A percentile compares a stretch with the other conserved stretches of the same genome.
phyloP scores from a whole-genome alignment of 2,329 filamentous ascomycete species.

The Hypoxylon rubiginosum region DNA sequence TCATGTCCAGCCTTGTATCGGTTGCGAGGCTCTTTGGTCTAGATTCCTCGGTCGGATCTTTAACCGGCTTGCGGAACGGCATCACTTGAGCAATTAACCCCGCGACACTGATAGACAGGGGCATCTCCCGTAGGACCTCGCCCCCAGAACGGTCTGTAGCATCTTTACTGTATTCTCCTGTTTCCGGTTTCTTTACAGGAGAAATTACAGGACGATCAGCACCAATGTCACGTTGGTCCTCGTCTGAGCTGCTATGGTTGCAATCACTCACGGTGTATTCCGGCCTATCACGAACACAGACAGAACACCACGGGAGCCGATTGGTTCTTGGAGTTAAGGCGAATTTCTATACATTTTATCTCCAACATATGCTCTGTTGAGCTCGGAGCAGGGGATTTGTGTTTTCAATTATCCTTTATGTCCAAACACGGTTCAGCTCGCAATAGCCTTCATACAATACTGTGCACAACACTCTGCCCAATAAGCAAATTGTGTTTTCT shows the following conservation, averaged over 20 bases:
- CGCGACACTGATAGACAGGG: constrained; percentile 12
- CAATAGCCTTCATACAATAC: neutral
- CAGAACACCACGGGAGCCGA: constrained; percentile 22
- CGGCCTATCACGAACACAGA: constrained; percentile 24
- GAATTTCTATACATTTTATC: constrained; percentile 9
- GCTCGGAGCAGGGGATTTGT: no score
- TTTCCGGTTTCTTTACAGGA: constrained; percentile 6
- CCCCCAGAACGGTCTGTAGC: neutral
- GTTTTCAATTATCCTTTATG: neutral
- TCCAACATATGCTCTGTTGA: neutral
- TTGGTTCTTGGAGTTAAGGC: constrained; percentile 12
- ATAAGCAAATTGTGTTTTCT: neutral
- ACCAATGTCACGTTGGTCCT: constrained; percentile 13
- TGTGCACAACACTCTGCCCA: neutral
- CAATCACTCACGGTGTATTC: constrained; percentile 7
- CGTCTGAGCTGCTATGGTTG: constrained; percentile 1
- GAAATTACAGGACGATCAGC: constrained; percentile 22
- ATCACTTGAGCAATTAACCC: constrained; percentile 30
- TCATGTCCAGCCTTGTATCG: constrained; percentile 8
- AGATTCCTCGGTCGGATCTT: constrained; percentile 30
- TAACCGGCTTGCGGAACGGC: constrained; percentile 26
- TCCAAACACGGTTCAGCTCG: neutral
- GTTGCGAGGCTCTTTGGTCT: constrained; percentile 28
- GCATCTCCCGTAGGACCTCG: constrained; percentile 15
- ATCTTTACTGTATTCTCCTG: constrained; percentile 14